phyloP scores from a whole-genome alignment of 1,284 basidiomycete species.

The Trichosporon coremiiforme region DNA sequence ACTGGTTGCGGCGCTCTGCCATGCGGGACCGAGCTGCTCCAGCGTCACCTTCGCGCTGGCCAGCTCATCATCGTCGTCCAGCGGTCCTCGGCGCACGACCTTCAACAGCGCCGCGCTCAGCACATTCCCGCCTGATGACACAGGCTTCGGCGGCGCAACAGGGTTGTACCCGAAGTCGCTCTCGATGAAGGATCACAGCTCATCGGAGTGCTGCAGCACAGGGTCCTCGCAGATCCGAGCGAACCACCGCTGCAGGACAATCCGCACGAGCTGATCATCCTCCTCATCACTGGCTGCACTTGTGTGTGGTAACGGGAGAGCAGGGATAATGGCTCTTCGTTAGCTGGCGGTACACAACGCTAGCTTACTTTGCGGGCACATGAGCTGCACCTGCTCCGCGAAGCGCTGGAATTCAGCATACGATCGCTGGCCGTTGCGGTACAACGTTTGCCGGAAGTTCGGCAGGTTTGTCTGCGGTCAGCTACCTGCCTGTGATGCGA shows the following conservation, averaged over 20 bases:
- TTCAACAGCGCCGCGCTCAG: conserved; percentile 53
- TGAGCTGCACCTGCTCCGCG: conserved; percentile 77
- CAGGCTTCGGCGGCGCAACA: conserved; percentile 62
- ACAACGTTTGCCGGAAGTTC: conserved; percentile 83
- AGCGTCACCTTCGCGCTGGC: conserved; percentile 84
- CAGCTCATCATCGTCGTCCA: conserved; percentile 65
- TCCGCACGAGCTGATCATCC: conserved; percentile 85
- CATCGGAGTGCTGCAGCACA: conserved; percentile 82
- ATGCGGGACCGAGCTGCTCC: conserved; percentile 83
- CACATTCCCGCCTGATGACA: conserved; percentile 40
- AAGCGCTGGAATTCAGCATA: conserved; percentile 90
- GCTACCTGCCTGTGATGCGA: too few species aligned
- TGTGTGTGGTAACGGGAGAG: conserved; percentile 84
- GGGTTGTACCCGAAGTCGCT: conserved; percentile 77
- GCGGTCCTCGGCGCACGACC: conserved; percentile 53
- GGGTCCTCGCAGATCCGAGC: conserved; percentile 84
- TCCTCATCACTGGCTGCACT: conserved; percentile 94
- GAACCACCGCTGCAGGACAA: conserved; percentile 90
- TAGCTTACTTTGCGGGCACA: conserved; percentile 71
- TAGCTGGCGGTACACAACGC: background rate
- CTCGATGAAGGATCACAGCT: conserved; percentile 87
- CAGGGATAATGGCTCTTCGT: conserved; percentile 72
- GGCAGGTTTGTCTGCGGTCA: conserved; percentile 78
- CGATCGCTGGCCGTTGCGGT: conserved; percentile 86
- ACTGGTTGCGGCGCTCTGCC: conserved; percentile 82